Evolutionary conservation across 129 eudicot species (phyloP).

Genomic region (Daucus carota): DNA sequence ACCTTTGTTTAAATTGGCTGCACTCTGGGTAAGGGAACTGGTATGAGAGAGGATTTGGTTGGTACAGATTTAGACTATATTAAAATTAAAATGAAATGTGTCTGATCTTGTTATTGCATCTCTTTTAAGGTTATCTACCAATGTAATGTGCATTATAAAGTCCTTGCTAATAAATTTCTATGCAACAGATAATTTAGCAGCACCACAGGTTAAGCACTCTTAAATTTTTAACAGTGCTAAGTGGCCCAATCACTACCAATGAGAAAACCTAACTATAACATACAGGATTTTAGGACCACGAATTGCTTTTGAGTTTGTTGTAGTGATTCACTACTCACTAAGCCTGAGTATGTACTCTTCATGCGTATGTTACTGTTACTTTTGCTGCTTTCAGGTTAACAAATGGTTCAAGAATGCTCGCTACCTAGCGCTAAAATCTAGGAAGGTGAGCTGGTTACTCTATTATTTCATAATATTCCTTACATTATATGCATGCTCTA

Average conservation of each 20-base stretch:
- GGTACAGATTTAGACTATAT: neutral
- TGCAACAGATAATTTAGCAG: neutral
- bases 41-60: neutral
- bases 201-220: neutral
- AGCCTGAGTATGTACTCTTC: neutral
- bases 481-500: neutral
- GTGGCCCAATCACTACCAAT: neutral
- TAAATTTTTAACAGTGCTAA: neutral
- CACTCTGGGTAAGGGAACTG: neutral
- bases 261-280: neutral
- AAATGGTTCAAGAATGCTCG: constrained; percentile 99
- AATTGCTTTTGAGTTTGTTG: neutral
- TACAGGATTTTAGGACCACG: neutral
- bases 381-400: constrained; percentile 50
- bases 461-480: neutral
- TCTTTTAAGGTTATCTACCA: neutral
- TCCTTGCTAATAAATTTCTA: neutral
- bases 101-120: neutral
- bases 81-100: neutral
- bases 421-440: constrained; percentile 68
- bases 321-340: neutral
- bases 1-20: neutral
- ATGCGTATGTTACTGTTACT: constrained; percentile 6
- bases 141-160: neutral
- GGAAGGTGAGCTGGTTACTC: constrained; percentile 51